Conservation (phyloP, 352 stramenopile species). For the Phytopythium kandeliae region DNA sequence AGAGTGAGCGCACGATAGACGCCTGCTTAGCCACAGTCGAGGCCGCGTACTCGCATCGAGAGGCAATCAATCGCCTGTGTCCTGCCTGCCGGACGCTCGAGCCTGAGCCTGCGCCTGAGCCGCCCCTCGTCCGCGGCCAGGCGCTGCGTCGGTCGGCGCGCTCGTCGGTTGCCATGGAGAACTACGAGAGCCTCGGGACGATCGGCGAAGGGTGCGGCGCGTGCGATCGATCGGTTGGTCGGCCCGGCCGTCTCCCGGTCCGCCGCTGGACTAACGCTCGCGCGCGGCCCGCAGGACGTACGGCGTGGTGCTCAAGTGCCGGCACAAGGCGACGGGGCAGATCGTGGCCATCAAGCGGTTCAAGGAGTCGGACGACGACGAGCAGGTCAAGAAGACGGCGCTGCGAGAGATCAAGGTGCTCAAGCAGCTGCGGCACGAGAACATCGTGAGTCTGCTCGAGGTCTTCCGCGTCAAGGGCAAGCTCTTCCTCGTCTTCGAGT, state of each 20-base stretch:
- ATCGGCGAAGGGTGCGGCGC: conserved; percentile 77
- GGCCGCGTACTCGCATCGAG: too few relatives aligned
- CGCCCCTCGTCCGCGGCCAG: too few relatives aligned
- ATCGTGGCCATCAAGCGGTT: conserved; percentile 92
- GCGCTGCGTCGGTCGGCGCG: too few relatives aligned
- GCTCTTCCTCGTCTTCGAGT: conserved; percentile 86
- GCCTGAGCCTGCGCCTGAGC: too few relatives aligned
- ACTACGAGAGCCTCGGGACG: conserved; percentile 85
- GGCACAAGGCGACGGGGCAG: conserved; percentile 73
- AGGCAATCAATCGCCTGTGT: too few relatives aligned
- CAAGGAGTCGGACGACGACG: conserved; percentile 87
- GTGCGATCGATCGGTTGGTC: too few relatives aligned
- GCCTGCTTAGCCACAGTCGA: too few relatives aligned
- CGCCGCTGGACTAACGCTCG: too few relatives aligned
- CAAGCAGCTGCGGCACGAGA: conserved; percentile 84
- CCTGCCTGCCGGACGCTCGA: too few relatives aligned
- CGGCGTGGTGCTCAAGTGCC: conserved; percentile 84
- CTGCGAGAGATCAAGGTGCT: conserved; percentile 82
- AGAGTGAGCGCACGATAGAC: too few relatives aligned
- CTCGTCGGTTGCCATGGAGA: conserved; percentile 84
- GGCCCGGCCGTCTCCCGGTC: too few relatives aligned
- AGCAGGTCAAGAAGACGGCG: conserved; percentile 87
- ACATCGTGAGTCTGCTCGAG: conserved; percentile 85
- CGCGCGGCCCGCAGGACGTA: conserved; percentile 59
- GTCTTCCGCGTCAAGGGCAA: conserved; percentile 83